Conservation (phyloP, 2,329 filamentous ascomycete species). For the Aspergillus fijiensis region DNA sequence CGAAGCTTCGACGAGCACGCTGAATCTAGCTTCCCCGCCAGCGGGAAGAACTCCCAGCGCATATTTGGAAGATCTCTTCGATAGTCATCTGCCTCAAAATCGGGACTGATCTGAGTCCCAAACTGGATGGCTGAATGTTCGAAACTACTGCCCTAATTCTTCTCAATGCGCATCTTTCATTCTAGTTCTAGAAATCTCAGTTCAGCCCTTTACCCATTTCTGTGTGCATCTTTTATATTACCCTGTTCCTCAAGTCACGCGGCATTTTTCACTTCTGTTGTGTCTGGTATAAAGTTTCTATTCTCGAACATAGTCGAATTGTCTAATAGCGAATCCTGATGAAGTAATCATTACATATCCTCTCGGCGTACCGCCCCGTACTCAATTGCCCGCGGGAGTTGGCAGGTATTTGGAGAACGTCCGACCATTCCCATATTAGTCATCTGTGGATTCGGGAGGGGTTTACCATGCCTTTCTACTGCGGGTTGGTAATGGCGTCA, state of each 20-base stretch:
- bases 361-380: too few species aligned
- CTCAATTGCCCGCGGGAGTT: too few species aligned
- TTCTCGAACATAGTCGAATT: neutral
- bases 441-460: too few species aligned
- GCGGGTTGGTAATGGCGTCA: too few species aligned
- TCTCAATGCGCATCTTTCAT: neutral
- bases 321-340: neutral
- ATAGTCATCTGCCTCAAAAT: slow-evolving; percentile 57
- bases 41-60: slow-evolving; percentile 79
- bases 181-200: neutral
- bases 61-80: slow-evolving; percentile 85
- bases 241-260: neutral
- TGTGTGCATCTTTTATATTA: neutral
- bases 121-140: neutral
- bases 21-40: slow-evolving; percentile 63
- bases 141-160: neutral
- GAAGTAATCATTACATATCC: neutral
- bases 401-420: too few species aligned
- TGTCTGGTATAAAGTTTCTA: neutral
- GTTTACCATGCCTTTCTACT: too few species aligned
- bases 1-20: slow-evolving; percentile 55
- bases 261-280: neutral
- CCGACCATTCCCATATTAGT: too few species aligned
- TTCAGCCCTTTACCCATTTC: neutral
- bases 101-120: slow-evolving; percentile 3